Conservation (phyloP, 257 asterid genomes). For the Knoxia roxburghii region DNA sequence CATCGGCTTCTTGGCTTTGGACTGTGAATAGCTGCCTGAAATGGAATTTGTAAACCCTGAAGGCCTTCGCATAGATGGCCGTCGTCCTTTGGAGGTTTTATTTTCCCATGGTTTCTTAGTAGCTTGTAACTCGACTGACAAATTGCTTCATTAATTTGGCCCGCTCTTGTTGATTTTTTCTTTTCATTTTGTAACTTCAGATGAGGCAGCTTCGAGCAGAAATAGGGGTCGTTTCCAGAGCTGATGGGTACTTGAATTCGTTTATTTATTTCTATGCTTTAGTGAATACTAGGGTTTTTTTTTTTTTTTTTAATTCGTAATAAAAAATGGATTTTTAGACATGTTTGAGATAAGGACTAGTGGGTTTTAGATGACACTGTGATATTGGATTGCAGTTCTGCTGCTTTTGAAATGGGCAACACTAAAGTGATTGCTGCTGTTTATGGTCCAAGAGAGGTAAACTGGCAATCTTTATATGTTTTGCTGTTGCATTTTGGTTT, state of each 20-base stretch:
- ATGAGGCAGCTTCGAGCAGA: constrained; percentile 94
- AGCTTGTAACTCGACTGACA: background rate
- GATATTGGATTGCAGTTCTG: constrained; percentile 64
- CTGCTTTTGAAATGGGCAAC: constrained; percentile 93
- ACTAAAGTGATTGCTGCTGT: constrained; percentile 98
- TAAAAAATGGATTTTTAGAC: background rate
- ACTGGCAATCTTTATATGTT: background rate
- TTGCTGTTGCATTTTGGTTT: background rate
- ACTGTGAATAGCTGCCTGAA: background rate
- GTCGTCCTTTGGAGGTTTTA: constrained; percentile 86
- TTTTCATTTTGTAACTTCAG: constrained; percentile 25
- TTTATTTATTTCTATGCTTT: background rate
- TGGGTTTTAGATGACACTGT: constrained; percentile 4
- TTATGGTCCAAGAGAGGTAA: constrained; percentile 95
- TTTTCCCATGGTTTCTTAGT: background rate
- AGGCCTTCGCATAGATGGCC: constrained; percentile 95
- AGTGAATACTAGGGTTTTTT: background rate
- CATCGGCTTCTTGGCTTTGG: background rate
- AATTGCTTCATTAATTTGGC: background rate
- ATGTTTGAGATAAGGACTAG: background rate
- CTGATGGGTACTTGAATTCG: constrained; percentile 64
- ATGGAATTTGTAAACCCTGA: constrained; percentile 98
- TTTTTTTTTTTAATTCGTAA: no score
- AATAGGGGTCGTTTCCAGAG: constrained; percentile 79
- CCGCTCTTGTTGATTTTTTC: background rate